phyloP scores from a whole-genome alignment of 352 stramenopile species.

The Plasmopara halstedii region DNA sequence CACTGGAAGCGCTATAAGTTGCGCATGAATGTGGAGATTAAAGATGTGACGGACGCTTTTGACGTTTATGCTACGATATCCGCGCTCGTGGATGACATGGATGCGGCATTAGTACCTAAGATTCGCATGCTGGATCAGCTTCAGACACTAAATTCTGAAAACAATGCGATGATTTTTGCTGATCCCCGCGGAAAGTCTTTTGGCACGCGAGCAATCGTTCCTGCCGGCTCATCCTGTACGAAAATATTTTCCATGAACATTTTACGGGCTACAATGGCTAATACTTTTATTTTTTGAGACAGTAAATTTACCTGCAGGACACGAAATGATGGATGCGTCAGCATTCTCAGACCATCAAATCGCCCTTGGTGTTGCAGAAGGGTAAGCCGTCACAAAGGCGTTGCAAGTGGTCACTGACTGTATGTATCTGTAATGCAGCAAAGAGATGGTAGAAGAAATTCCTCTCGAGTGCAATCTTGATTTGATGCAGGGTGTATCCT shows the following conservation, averaged over 20 bases:
- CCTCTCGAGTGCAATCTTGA: slow-evolving; percentile 92
- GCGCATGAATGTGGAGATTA: slow-evolving; percentile 72
- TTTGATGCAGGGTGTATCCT: slow-evolving; percentile 84
- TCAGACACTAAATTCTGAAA: slow-evolving; percentile 28
- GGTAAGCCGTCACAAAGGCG: slow-evolving; percentile 20
- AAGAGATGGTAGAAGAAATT: slow-evolving; percentile 77
- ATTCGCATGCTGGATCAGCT: slow-evolving; percentile 12
- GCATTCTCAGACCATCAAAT: slow-evolving; percentile 60
- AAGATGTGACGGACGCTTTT: slow-evolving; percentile 55
- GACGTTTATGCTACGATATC: slow-evolving; percentile 45
- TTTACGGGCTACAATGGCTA: not conserved
- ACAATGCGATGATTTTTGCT: slow-evolving; percentile 35
- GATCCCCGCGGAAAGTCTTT: slow-evolving; percentile 64
- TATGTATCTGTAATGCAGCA: slow-evolving; percentile 20
- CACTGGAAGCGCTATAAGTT: slow-evolving; percentile 87
- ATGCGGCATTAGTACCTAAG: slow-evolving; percentile 18
- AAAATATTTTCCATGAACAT: not conserved
- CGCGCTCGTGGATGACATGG: slow-evolving; percentile 23
- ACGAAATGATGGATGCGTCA: slow-evolving; percentile 29
- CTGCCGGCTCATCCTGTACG: slow-evolving; percentile 24
- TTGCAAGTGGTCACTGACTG: slow-evolving; percentile 2
- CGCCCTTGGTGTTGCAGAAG: slow-evolving; percentile 63
- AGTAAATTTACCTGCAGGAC: slow-evolving; percentile 51
- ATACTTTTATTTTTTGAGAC: slow-evolving; percentile 7
- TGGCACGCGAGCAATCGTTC: slow-evolving; percentile 54